These are phyloP conservation scores for Fusarium sp. DNA, from an alignment of 2,329 filamentous ascomycete genomes.

Conservation along the genomic window DNA sequence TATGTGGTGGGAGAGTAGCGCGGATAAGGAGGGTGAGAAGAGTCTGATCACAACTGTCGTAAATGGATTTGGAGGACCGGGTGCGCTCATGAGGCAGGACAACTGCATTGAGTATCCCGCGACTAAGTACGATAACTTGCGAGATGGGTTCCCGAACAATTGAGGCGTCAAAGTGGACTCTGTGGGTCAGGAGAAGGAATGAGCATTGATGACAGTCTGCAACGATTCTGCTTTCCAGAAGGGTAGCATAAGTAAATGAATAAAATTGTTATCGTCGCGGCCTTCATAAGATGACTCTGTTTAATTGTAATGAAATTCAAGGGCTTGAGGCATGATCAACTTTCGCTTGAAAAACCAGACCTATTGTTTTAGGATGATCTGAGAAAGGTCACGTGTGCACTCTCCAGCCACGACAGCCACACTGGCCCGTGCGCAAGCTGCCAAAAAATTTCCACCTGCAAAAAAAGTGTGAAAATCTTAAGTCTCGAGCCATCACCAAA, in stretches of 20 bases:
- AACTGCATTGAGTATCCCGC: constrained; percentile 74
- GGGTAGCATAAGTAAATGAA: background rate
- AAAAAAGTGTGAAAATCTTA: constrained; percentile 52
- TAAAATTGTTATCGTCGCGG: background rate
- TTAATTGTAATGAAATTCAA: background rate
- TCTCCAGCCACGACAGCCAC: constrained; percentile 22
- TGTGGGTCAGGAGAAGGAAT: constrained; percentile 1
- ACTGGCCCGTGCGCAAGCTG: constrained; percentile 48
- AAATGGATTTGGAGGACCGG: constrained; percentile 65
- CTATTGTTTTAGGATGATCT: background rate
- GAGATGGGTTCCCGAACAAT: constrained; percentile 64
- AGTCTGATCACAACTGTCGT: constrained; percentile 78
- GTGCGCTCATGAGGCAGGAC: constrained; percentile 60
- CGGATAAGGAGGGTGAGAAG: constrained; percentile 72
- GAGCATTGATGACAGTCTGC: background rate
- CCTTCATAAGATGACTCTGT: background rate
- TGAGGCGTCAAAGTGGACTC: constrained; percentile 38
- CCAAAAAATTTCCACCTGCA: constrained; percentile 50
- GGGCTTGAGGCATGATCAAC: background rate
- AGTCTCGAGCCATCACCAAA: constrained; percentile 47
- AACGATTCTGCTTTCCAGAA: background rate
- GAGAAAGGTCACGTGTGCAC: constrained; percentile 36
- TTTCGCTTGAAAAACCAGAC: background rate
- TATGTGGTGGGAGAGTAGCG: constrained; percentile 98
- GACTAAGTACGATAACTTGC: constrained; percentile 78